Conservation (phyloP, 1,139 yeast genomes). For the Suhomyces taliae region DNA sequence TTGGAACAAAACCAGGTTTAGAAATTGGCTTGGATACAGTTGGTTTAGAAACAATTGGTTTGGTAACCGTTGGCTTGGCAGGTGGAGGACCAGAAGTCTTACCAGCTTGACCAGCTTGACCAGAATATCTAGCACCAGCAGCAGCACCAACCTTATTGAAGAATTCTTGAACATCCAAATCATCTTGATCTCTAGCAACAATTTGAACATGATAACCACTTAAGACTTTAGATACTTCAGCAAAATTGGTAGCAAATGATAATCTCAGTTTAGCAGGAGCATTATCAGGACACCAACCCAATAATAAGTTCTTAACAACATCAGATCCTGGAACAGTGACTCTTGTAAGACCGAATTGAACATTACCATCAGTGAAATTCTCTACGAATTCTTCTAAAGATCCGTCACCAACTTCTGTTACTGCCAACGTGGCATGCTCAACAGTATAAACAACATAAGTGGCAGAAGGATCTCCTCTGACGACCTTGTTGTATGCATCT, state of each 20-base stretch:
- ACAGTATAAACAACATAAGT: constrained; percentile 69
- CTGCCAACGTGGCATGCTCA: constrained; percentile 54
- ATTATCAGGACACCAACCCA: constrained; percentile 94
- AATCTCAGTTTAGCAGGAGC: constrained; percentile 75
- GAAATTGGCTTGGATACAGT: constrained; percentile 17
- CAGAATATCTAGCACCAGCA: constrained; percentile 92
- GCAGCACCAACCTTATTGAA: constrained; percentile 81
- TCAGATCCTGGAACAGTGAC: constrained; percentile 89
- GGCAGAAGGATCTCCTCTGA: constrained; percentile 55
- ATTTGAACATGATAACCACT: constrained; percentile 92
- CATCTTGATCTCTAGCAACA: constrained; percentile 93
- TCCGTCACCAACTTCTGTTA: constrained; percentile 59
- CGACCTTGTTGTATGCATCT: constrained; percentile 61
- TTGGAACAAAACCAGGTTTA: constrained; percentile 31
- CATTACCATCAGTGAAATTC: constrained; percentile 81
- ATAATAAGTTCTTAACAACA: constrained; percentile 75
- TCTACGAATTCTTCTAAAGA: constrained; percentile 76
- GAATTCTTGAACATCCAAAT: constrained; percentile 76
- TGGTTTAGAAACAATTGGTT: constrained; percentile 27
- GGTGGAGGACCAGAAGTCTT: constrained; percentile 15
- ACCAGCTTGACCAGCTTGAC: constrained; percentile 33
- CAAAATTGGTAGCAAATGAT: constrained; percentile 74
- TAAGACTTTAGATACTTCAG: constrained; percentile 66
- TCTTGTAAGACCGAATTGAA: constrained; percentile 88
- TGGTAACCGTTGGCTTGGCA: constrained; percentile 23